Conservation (phyloP, 2,329 filamentous ascomycete genomes). For the Talaromyces sp. region DNA sequence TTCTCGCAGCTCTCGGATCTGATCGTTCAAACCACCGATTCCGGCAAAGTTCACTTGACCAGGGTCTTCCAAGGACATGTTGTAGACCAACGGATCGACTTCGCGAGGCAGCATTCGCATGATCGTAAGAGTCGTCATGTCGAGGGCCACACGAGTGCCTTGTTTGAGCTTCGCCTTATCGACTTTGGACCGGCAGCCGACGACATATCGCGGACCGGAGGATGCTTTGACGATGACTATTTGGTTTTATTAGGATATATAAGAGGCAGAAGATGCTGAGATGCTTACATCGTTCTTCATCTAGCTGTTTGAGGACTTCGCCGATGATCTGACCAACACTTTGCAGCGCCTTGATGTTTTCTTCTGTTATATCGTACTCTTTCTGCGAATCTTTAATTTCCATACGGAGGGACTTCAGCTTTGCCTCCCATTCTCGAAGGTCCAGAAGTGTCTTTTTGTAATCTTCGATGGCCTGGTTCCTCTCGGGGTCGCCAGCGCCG, state of each 20-base stretch:
- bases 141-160: constrained; percentile 92
- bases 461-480: constrained; percentile 67
- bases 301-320: constrained; percentile 96
- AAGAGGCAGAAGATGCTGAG: background rate
- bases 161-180: constrained; percentile 97
- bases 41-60: constrained; percentile 97
- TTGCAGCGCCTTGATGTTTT: constrained; percentile 98
- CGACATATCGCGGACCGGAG: constrained; percentile 93
- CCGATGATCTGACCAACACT: constrained; percentile 99
- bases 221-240: constrained; percentile 98
- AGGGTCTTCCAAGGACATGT: constrained; percentile 98
- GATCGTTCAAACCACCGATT: constrained; percentile 95
- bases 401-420: constrained; percentile 87
- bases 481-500: constrained; percentile 50
- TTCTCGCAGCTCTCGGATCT: constrained; percentile 94
- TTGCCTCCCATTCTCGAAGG: constrained; percentile 97
- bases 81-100: constrained; percentile 97
- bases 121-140: constrained; percentile 99
- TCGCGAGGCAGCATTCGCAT: constrained; percentile 99
- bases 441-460: constrained; percentile 84
- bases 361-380: constrained; percentile 94
- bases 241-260: constrained; percentile 8
- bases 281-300: constrained; percentile 90
- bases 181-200: constrained; percentile 96
- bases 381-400: constrained; percentile 95